Evolutionary conservation across 306 rosid genomes (phyloP).

Genomic region (Clitoria ternatea): DNA sequence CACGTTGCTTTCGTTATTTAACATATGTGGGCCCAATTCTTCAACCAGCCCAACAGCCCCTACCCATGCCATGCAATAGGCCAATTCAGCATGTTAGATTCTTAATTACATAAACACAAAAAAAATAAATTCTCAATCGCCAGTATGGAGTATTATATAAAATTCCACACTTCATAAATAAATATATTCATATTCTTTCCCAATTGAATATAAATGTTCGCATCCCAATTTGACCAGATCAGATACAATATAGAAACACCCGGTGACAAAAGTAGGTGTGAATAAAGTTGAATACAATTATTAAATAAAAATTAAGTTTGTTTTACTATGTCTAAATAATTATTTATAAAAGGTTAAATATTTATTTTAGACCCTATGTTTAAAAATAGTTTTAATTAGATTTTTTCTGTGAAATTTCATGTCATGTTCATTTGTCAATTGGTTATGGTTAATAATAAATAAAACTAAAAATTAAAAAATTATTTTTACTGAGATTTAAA

Average conservation of each 20-base stretch:
- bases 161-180: background rate
- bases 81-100: background rate
- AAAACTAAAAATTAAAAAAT: too few species aligned
- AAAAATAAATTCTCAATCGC: background rate
- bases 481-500: too few species aligned
- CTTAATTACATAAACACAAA: background rate
- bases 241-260: background rate
- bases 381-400: too few species aligned
- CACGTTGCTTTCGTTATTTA: background rate
- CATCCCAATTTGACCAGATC: background rate
- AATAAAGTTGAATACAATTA: background rate
- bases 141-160: background rate
- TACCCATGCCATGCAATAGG: background rate
- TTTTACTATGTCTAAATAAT: background rate
- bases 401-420: too few species aligned
- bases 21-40: background rate
- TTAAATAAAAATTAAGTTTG: too few species aligned
- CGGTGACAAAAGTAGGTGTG: background rate
- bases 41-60: conserved; percentile 5
- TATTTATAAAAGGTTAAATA: too few species aligned
- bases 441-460: too few species aligned
- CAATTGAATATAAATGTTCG: background rate
- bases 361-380: too few species aligned
- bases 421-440: too few species aligned
- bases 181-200: background rate